Evolutionary conservation across 768 basidiomycete genomes (phyloP), one percentile per base, ranked within the genome.

Genomic region (Chlorophyllum brunneum): DNA sequence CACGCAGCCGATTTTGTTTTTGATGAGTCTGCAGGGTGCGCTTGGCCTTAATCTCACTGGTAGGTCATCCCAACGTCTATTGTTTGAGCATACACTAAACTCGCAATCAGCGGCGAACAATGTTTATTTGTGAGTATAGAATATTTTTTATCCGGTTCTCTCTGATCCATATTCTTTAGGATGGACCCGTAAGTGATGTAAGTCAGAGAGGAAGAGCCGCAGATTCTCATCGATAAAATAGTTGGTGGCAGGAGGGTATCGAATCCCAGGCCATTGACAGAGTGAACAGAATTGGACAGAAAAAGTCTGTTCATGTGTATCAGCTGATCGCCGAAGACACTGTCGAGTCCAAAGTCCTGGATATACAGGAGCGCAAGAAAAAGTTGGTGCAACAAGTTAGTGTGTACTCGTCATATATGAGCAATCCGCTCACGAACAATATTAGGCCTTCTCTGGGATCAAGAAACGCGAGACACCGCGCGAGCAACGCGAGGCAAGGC

Each of bases 101-200:
- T 42, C 5, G 51, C 41, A 24, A 27, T 18, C 11, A 58, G 91
- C 87, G 16, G 92, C 92, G 1, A 92, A 92, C 59, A 89, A 93
- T 64, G 88, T 90, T 7, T 88, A 83, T 60, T 67, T 91, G 87
- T 88, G 61, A 70, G 83, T 71, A 20, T 13, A 40, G 36, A 30
- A n/a, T 54, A 34, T 39, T n/a, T 18, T 5, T 37, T 13, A 22
- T 23, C 9, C 5, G 45, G 30, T 22, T 20, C 23, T n/a, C 56
- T 63, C 45, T 43, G 24, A 45, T 46, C 5, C 44, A 18, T 49
- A 50, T 52, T 23, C 26, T 42, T 26, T 56, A 88, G 87, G 30
- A 90, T 91, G 88, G 88, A 90, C 61, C 88, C 88, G 86, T 90
- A 61, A 74, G 86, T 78, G n/a, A n/a, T n/a, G n/a, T n/a, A n/a